A percentile compares a stretch with the other conserved stretches of the same genome.
Conservation (phyloP, 2,329 filamentous ascomycete species). For the Keithomyces neogunnii region DNA sequence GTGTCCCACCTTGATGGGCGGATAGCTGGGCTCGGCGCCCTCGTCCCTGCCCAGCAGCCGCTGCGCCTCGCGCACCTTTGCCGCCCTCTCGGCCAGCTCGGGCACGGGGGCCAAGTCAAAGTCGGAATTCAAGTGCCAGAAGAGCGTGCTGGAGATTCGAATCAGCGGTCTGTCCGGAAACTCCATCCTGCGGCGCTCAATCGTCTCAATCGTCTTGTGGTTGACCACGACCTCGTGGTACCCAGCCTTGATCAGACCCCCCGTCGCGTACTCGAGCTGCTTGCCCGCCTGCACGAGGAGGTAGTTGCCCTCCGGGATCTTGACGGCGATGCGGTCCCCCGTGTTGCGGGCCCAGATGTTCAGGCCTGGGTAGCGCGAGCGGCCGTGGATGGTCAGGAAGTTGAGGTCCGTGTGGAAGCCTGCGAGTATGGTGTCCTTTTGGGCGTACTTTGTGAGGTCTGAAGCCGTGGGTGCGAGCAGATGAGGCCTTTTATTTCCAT, state of each 20-base stretch:
- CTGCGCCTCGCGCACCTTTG: slow-evolving; percentile 36
- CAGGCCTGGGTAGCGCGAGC: slow-evolving; percentile 52
- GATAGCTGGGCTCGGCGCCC: slow-evolving; percentile 39
- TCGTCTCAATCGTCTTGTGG: slow-evolving; percentile 38
- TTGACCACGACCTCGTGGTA: slow-evolving; percentile 56
- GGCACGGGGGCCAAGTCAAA: slow-evolving; percentile 45
- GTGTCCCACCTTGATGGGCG: slow-evolving; percentile 48
- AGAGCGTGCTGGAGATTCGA: slow-evolving; percentile 52
- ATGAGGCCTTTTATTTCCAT: slow-evolving; percentile 36
- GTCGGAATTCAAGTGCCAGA: slow-evolving; percentile 52
- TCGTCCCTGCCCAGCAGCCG: slow-evolving; percentile 43
- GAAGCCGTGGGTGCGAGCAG: slow-evolving; percentile 53
- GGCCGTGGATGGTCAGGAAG: slow-evolving; percentile 57
- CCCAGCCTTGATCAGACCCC: slow-evolving; percentile 52
- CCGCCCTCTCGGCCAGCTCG: slow-evolving; percentile 35
- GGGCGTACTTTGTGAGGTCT: slow-evolving; percentile 44
- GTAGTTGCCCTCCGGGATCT: slow-evolving; percentile 49
- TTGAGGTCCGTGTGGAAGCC: slow-evolving; percentile 58
- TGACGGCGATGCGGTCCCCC: slow-evolving; percentile 47
- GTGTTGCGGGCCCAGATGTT: slow-evolving; percentile 59
- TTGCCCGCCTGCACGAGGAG: slow-evolving; percentile 55
- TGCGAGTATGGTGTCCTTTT: slow-evolving; percentile 49
- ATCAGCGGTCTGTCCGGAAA: slow-evolving; percentile 42
- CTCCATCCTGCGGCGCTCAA: slow-evolving; percentile 32
- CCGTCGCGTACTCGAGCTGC: slow-evolving; percentile 53